These are phyloP conservation scores for Earliella scabrosa DNA, from an alignment of 1,284 basidiomycete species.

Conservation along the genomic window DNA sequence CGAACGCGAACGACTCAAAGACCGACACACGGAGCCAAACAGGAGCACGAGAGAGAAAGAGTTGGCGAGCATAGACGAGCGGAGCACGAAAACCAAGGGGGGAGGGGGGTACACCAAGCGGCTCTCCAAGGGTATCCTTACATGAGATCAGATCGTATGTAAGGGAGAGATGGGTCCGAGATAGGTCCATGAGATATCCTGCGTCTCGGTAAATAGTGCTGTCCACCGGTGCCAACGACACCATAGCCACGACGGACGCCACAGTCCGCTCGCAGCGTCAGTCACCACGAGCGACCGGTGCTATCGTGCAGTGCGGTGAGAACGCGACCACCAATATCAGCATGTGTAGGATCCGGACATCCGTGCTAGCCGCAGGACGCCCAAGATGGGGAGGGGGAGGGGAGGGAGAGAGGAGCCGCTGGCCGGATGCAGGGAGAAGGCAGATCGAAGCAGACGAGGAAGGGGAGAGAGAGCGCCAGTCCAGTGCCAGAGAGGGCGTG, in stretches of 20 bases:
- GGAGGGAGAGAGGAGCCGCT: neutral
- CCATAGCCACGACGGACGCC: neutral
- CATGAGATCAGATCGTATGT: neutral
- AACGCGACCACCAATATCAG: neutral
- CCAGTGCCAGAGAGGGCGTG: neutral
- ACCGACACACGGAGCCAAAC: neutral
- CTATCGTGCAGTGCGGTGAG: neutral
- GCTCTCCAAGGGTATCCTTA: conserved; percentile 14
- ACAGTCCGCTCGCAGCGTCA: neutral
- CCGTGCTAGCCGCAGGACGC: neutral
- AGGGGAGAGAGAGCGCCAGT: neutral
- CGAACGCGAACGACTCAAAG: neutral
- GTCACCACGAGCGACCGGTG: neutral
- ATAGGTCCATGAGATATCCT: conserved; percentile 5
- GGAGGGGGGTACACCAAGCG: conserved; percentile 11
- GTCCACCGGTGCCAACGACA: neutral
- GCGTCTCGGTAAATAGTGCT: conserved; percentile 8
- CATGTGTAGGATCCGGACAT: neutral
- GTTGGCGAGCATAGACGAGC: neutral
- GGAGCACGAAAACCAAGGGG: neutral
- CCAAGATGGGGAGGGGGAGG: neutral
- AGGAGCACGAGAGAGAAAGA: neutral
- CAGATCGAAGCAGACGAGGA: too few species aligned
- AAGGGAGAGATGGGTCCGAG: conserved; percentile 10
- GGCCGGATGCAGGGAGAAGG: too few species aligned